These are phyloP conservation scores for Sclerotinia nivalis DNA, from an alignment of 2,329 filamentous ascomycete genomes.

Conservation along the genomic window DNA sequence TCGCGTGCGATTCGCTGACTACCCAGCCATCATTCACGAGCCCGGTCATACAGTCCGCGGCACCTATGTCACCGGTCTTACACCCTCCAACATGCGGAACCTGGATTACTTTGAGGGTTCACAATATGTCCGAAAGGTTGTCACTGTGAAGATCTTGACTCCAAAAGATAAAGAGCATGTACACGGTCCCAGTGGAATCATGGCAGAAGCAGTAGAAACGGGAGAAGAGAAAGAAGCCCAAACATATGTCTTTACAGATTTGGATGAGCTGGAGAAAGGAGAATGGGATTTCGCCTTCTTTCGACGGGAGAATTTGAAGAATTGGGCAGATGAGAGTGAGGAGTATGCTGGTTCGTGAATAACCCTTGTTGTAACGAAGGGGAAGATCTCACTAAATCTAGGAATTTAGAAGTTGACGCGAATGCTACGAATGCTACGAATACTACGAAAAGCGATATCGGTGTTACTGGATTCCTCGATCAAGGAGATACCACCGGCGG, in stretches of 20 bases:
- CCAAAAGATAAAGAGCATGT: background rate
- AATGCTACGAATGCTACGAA: background rate
- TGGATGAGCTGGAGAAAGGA: conserved; percentile 59
- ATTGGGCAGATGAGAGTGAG: conserved; percentile 43
- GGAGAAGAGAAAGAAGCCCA: conserved; percentile 44
- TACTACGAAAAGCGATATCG: background rate
- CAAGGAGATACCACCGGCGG: conserved; percentile 20
- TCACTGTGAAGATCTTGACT: conserved; percentile 52
- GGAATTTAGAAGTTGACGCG: conserved; percentile 17
- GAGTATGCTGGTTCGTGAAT: conserved; percentile 34
- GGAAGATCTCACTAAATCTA: conserved; percentile 3
- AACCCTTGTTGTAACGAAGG: background rate
- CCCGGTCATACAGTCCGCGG: conserved; percentile 65
- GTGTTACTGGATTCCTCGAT: background rate
- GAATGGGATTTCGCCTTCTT: conserved; percentile 94
- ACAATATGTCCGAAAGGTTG: conserved; percentile 64
- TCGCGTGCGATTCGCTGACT: conserved; percentile 70
- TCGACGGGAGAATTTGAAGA: conserved; percentile 68
- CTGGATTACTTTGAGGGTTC: conserved; percentile 81
- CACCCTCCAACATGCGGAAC: conserved; percentile 69
- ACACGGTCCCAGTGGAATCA: background rate
- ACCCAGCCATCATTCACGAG: conserved; percentile 72
- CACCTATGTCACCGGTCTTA: conserved; percentile 75
- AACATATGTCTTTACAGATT: conserved; percentile 64
- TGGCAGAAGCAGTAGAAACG: conserved; percentile 26